These are phyloP conservation scores for Plasmodium malariae DNA, from an alignment of 169 alveolate genomes.

Conservation along the genomic window DNA sequence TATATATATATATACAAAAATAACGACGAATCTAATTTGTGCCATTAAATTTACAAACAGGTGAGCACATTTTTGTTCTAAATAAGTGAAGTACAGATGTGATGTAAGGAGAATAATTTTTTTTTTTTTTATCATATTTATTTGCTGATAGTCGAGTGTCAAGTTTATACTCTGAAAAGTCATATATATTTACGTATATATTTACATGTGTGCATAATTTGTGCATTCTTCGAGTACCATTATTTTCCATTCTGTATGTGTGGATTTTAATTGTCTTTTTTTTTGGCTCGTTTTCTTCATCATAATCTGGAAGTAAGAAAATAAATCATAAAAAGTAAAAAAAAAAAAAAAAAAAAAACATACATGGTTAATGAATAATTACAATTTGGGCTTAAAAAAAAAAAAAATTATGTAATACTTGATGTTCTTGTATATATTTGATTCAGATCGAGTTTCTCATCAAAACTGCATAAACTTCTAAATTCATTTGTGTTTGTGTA, in stretches of 20 bases:
- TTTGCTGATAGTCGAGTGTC: too few species aligned
- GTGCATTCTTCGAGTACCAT: conserved; percentile 16
- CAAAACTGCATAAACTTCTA: conserved; percentile 28
- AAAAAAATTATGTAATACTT: conserved; percentile 11
- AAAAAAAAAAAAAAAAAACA: neutral
- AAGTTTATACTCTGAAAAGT: too few species aligned
- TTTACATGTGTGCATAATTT: neutral
- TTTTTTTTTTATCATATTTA: too few species aligned
- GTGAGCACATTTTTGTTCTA: too few species aligned
- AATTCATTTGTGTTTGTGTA: conserved; percentile 8
- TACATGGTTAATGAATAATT: too few species aligned
- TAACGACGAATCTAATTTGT: too few species aligned
- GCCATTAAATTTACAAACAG: too few species aligned
- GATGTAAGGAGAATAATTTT: too few species aligned
- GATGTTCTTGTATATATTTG: conserved; percentile 29
- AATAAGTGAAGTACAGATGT: too few species aligned
- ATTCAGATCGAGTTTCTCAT: conserved; percentile 47
- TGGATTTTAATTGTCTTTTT: conserved; percentile 44
- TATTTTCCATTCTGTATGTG: conserved; percentile 18
- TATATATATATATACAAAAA: neutral
- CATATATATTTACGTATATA: too few species aligned
- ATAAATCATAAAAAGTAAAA: neutral
- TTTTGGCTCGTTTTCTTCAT: conserved; percentile 1
- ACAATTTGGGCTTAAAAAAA: neutral
- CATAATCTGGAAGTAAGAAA: too few species aligned